Percentiles rank a stretch among this genome's conserved stretches.
phyloP scores from a whole-genome alignment of 306 rosid genomes.

The Chamaecrista fasciculata region DNA sequence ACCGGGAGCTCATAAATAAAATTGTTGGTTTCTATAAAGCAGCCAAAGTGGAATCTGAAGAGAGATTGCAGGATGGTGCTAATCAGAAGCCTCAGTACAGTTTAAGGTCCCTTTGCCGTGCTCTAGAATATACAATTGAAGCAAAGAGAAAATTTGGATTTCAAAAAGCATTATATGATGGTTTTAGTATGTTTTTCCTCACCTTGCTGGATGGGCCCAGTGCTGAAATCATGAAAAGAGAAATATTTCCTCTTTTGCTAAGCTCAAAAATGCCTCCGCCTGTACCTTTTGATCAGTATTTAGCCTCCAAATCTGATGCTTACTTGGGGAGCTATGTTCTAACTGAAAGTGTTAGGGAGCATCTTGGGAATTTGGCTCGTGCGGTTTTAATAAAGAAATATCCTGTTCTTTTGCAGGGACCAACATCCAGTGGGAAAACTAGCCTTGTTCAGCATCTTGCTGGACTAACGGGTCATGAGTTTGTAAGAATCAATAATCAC shows the following conservation, averaged over 20 bases:
- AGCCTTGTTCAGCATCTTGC: conserved; percentile 93
- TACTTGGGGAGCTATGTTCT: conserved; percentile 43
- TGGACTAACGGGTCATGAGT: conserved; percentile 67
- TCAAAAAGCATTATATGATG: conserved; percentile 74
- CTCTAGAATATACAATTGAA: conserved; percentile 71
- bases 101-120: conserved; percentile 90
- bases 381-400: conserved; percentile 72
- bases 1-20: conserved; percentile 40
- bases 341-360: conserved; percentile 72
- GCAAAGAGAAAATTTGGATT: conserved; percentile 62
- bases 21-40: conserved; percentile 71
- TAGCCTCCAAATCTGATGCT: conserved; percentile 36
- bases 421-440: conserved; percentile 96
- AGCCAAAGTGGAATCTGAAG: conserved; percentile 69
- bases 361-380: conserved; percentile 74
- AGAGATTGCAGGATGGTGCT: conserved; percentile 91
- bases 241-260: conserved; percentile 49
- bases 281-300: conserved; percentile 48
- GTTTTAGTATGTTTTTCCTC: conserved; percentile 86
- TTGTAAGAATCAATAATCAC: conserved; percentile 91
- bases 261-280: conserved; percentile 49
- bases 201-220: conserved; percentile 73
- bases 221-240: conserved; percentile 59
- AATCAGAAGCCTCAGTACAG: conserved; percentile 91
- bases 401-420: conserved; percentile 95